Percentiles rank a stretch among this genome's conserved stretches.
Conservation (phyloP, 768 basidiomycete genomes). For the Phanerochaete sordida region DNA sequence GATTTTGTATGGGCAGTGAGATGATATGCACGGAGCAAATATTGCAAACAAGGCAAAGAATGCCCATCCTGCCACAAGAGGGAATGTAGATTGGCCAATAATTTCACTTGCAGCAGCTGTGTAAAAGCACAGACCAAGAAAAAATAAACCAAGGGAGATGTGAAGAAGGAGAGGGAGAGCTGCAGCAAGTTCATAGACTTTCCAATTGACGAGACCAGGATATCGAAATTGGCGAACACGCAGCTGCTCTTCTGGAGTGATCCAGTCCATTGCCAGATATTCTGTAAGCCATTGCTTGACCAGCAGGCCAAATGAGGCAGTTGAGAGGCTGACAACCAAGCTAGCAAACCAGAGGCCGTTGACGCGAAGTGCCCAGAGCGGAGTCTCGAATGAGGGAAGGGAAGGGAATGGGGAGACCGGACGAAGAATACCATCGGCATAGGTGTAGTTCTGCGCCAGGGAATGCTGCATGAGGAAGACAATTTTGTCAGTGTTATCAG, state of each 20-base stretch:
- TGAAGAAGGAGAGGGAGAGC: conserved; percentile 4
- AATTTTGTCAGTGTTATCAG: no score
- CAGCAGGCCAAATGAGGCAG: conserved; percentile 22
- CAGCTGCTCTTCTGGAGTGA: background rate
- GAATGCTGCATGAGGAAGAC: no score
- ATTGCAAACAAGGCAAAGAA: no score
- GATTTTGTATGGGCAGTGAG: no score
- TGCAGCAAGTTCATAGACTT: conserved; percentile 3
- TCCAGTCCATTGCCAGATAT: background rate
- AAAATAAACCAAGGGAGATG: background rate
- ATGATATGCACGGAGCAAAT: no score
- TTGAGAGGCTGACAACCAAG: conserved; percentile 19
- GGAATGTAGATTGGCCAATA: no score
- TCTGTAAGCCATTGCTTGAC: conserved; percentile 25
- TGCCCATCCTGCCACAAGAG: no score
- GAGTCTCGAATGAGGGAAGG: no score
- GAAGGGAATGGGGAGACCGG: no score
- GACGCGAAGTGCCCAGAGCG: no score
- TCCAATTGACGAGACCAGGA: background rate
- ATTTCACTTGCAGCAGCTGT: background rate
- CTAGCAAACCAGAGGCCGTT: conserved; percentile 23
- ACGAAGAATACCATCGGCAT: no score
- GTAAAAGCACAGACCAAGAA: conserved; percentile 6
- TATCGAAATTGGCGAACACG: background rate
- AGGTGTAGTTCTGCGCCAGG: no score